Evolutionary conservation across 192 early-diverging fungal species (phyloP).

Genomic region (Mortierella hygrophila): DNA sequence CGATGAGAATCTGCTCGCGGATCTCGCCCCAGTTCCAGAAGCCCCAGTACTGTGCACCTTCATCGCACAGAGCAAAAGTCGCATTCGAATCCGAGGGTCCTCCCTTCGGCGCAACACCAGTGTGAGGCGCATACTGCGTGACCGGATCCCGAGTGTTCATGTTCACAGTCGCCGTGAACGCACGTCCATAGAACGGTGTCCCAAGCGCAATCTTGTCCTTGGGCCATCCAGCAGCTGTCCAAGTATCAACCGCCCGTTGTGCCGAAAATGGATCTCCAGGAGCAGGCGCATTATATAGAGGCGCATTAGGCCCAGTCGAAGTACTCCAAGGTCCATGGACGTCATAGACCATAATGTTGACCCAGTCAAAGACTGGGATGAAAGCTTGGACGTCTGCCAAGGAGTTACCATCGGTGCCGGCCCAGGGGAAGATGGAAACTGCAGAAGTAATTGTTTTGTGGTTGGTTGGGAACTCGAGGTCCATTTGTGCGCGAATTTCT

Average conservation of each 20-base stretch:
- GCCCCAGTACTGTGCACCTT: not conserved
- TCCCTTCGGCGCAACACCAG: constrained; percentile 63
- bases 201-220: constrained; percentile 70
- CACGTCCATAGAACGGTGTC: constrained; percentile 73
- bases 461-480: constrained; percentile 52
- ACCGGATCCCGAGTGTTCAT: constrained; percentile 36
- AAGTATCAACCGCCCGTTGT: constrained; percentile 58
- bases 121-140: constrained; percentile 55
- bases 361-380: constrained; percentile 65
- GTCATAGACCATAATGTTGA: constrained; percentile 81
- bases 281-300: constrained; percentile 54
- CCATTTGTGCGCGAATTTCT: constrained; percentile 64
- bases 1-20: not conserved
- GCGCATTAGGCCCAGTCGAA: constrained; percentile 74
- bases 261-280: constrained; percentile 44
- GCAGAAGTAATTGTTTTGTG: constrained; percentile 73
- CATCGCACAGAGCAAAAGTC: not conserved
- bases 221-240: constrained; percentile 73
- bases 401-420: constrained; percentile 51
- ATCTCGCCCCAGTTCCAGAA: constrained; percentile 16
- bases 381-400: constrained; percentile 65
- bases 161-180: constrained; percentile 57
- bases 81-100: constrained; percentile 63
- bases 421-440: constrained; percentile 70
- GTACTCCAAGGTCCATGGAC: constrained; percentile 67